These are phyloP conservation scores for Cymbopogon citratus DNA, from an alignment of 176 grass and related monocot genomes.

Conservation along the genomic window DNA sequence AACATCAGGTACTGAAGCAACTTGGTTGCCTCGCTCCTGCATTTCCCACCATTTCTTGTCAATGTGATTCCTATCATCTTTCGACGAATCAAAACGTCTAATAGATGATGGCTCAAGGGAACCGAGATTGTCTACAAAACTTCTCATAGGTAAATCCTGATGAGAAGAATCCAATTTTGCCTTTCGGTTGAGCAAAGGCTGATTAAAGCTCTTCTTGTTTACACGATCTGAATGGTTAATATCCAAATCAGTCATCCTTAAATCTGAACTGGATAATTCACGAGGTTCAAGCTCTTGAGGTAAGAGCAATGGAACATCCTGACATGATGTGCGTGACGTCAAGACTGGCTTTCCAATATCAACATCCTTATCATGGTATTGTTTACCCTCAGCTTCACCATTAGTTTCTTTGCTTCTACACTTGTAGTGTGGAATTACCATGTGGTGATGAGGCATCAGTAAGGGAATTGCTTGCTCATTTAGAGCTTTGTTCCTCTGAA, in stretches of 20 bases:
- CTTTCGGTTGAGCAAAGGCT: conserved; percentile 64
- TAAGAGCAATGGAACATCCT: conserved; percentile 75
- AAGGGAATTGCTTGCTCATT: conserved; percentile 96
- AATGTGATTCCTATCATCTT: conserved; percentile 42
- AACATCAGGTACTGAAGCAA: conserved; percentile 68
- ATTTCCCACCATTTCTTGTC: conserved; percentile 94
- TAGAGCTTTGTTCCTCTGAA: conserved; percentile 93
- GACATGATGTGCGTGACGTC: conserved; percentile 44
- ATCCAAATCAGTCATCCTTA: conserved; percentile 40
- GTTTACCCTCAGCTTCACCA: conserved; percentile 48
- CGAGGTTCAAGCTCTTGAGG: conserved; percentile 78
- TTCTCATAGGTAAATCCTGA: conserved; percentile 91
- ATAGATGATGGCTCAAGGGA: conserved; percentile 37
- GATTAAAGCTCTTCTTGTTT: conserved; percentile 56
- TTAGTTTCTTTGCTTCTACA: conserved; percentile 61
- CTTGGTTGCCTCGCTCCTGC: conserved; percentile 76
- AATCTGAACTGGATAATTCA: conserved; percentile 44
- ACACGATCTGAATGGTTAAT: conserved; percentile 39
- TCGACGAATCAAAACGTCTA: conserved; percentile 37
- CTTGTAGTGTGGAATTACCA: conserved; percentile 90
- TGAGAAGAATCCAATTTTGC: conserved; percentile 65
- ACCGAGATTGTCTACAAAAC: conserved; percentile 78
- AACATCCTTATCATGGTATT: conserved; percentile 29
- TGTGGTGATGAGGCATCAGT: conserved; percentile 96
- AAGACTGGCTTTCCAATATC: conserved; percentile 35